These are phyloP conservation scores for Lenwebbia sp. DNA, from an alignment of 345 rosid species.

Conservation along the genomic window DNA sequence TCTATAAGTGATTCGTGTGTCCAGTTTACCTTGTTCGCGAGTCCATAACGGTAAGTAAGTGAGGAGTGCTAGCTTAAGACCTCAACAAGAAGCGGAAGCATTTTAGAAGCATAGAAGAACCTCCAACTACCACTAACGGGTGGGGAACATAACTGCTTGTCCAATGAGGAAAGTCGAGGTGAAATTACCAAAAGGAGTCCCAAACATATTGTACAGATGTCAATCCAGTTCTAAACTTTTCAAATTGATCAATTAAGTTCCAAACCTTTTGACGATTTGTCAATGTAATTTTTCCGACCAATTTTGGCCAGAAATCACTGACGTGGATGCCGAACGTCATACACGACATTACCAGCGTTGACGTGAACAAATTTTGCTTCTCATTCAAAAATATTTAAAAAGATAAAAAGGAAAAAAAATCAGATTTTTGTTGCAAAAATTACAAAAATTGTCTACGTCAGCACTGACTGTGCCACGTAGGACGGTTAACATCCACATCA, in stretches of 20 bases:
- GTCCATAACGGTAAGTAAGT: not conserved
- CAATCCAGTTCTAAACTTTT: not conserved
- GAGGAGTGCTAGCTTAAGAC: not conserved
- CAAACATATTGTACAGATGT: not conserved
- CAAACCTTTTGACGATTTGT: not conserved
- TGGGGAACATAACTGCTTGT: too few relatives aligned
- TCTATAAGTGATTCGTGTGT: not conserved
- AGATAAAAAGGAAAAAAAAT: too few relatives aligned
- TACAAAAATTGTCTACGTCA: not conserved
- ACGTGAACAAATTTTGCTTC: not conserved
- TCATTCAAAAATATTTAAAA: too few relatives aligned
- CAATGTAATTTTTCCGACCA: accelerated
- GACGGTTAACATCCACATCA: accelerated
- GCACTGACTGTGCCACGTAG: accelerated
- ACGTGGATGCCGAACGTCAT: accelerated
- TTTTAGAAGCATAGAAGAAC: too few relatives aligned
- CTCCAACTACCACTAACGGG: too few relatives aligned
- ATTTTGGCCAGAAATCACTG: not conserved
- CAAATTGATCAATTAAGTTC: too few relatives aligned
- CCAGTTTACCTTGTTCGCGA: not conserved
- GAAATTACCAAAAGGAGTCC: not conserved
- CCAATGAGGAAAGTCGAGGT: too few relatives aligned
- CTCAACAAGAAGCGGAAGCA: not conserved
- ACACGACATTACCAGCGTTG: accelerated
- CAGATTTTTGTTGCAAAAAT: accelerated